A percentile compares a stretch with the other conserved stretches of the same genome.
Evolutionary conservation across 2,329 filamentous ascomycete genomes (phyloP).

Genomic region (Alternaria metachromatica): DNA sequence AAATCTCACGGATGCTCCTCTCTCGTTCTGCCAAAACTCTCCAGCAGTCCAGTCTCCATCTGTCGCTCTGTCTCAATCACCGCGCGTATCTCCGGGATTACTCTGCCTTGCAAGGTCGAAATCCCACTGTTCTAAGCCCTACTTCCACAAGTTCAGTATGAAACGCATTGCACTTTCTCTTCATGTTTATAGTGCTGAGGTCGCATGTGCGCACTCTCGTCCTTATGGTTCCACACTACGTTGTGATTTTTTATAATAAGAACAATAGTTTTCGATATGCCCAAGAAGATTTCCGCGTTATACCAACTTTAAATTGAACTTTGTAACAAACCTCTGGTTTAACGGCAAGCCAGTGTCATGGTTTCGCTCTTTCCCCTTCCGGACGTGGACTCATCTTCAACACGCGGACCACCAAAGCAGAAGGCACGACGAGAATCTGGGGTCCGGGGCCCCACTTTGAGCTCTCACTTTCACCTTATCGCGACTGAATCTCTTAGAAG

Average conservation of each 20-base stretch:
- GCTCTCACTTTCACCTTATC: neutral
- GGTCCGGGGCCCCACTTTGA: neutral
- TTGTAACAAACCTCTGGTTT: neutral
- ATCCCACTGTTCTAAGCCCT: neutral
- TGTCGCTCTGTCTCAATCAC: neutral
- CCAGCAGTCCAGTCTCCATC: neutral
- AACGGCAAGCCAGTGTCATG: neutral
- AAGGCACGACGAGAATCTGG: constrained; percentile 6
- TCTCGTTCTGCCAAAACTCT: neutral
- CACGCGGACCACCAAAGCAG: neutral
- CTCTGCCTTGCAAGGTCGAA: neutral
- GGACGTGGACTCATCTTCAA: constrained; percentile 4
- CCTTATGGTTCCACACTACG: neutral
- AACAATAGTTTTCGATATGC: neutral
- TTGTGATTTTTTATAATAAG: neutral
- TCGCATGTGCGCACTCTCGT: neutral
- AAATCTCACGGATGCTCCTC: neutral
- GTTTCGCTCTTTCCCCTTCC: neutral
- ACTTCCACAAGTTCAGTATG: neutral
- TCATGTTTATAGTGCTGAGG: neutral
- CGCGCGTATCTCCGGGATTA: neutral
- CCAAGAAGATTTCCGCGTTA: neutral
- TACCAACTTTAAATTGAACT: neutral
- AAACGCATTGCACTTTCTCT: neutral
- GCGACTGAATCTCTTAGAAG: neutral